These are phyloP conservation scores for Spathaspora sp. DNA, from an alignment of 805 yeast genomes.

Conservation along the genomic window DNA sequence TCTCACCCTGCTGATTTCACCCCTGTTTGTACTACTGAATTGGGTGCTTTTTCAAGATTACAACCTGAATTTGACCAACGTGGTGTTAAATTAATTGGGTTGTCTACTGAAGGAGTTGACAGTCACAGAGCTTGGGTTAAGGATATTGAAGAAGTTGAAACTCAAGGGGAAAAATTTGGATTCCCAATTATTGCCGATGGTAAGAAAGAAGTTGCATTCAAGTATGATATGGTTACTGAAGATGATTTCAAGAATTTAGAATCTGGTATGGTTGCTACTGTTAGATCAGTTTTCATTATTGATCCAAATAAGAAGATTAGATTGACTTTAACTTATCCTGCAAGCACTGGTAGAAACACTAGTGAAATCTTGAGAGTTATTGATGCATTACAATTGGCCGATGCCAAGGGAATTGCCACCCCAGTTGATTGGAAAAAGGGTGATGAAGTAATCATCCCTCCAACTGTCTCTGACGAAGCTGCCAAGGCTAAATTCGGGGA, in stretches of 20 bases:
- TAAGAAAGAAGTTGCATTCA: conserved; percentile 54
- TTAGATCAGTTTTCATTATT: conserved; percentile 68
- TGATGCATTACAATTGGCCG: conserved; percentile 67
- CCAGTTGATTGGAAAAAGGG: conserved; percentile 75
- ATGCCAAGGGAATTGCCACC: conserved; percentile 58
- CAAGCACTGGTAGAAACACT: conserved; percentile 73
- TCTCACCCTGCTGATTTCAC: conserved; percentile 79
- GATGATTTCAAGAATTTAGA: conserved; percentile 63
- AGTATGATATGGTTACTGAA: conserved; percentile 67
- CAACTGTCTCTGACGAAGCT: conserved; percentile 55
- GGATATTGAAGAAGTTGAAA: conserved; percentile 64
- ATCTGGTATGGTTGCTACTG: conserved; percentile 59
- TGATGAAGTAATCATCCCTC: conserved; percentile 71
- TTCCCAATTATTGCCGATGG: conserved; percentile 73
- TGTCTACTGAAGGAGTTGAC: conserved; percentile 60
- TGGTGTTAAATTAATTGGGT: conserved; percentile 63
- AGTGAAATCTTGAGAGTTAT: conserved; percentile 69
- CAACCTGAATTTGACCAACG: conserved; percentile 67
- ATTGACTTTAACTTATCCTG: conserved; percentile 64
- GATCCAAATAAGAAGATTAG: conserved; percentile 65
- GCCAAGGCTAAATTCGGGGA: conserved; percentile 60
- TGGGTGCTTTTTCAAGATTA: conserved; percentile 71
- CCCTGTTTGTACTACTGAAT: conserved; percentile 76
- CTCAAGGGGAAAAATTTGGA: conserved; percentile 47
- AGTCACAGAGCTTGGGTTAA: conserved; percentile 67